A percentile compares a stretch with the other conserved stretches of the same genome.
Conservation (phyloP, 2,329 filamentous ascomycete genomes). For the Colletotrichum godetiae region DNA sequence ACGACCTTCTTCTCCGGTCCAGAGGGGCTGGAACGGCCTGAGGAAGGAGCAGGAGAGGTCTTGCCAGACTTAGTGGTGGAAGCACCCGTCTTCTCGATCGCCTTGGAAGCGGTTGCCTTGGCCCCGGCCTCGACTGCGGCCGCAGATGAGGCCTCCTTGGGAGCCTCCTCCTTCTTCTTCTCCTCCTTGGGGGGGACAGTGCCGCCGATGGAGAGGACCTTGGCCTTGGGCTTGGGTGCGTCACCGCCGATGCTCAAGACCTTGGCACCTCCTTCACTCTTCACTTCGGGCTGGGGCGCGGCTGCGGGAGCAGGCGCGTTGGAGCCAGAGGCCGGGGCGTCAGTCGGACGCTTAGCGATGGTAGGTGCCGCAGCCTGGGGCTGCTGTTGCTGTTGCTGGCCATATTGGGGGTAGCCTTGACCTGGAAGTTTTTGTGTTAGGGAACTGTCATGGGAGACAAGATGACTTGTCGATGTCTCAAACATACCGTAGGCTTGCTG, state of each 20-base stretch:
- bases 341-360: slow-evolving; percentile 71
- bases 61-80: slow-evolving; percentile 69
- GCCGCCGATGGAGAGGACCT: slow-evolving; percentile 57
- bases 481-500: slow-evolving; percentile 55
- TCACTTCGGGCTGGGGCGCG: slow-evolving; percentile 62
- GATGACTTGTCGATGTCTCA: background rate
- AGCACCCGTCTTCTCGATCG: slow-evolving; percentile 89
- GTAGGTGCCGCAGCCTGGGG: slow-evolving; percentile 59
- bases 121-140: slow-evolving; percentile 73
- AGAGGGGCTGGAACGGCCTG: slow-evolving; percentile 85
- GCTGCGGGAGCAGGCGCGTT: slow-evolving; percentile 55
- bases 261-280: slow-evolving; percentile 69
- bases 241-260: slow-evolving; percentile 73
- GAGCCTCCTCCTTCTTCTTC: slow-evolving; percentile 62
- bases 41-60: slow-evolving; percentile 84
- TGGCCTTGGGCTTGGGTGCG: slow-evolving; percentile 63
- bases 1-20: slow-evolving; percentile 63
- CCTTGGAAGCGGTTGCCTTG: slow-evolving; percentile 88
- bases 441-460: background rate
- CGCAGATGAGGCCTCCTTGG: slow-evolving; percentile 50
- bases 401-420: slow-evolving; percentile 61
- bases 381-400: slow-evolving; percentile 60
- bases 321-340: slow-evolving; percentile 55
- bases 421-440: slow-evolving; percentile 16
- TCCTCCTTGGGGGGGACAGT: slow-evolving; percentile 52